Base-by-base conservation (phyloP, 768 basidiomycete species). In the Stropharia rugosoannulata region DNA sequence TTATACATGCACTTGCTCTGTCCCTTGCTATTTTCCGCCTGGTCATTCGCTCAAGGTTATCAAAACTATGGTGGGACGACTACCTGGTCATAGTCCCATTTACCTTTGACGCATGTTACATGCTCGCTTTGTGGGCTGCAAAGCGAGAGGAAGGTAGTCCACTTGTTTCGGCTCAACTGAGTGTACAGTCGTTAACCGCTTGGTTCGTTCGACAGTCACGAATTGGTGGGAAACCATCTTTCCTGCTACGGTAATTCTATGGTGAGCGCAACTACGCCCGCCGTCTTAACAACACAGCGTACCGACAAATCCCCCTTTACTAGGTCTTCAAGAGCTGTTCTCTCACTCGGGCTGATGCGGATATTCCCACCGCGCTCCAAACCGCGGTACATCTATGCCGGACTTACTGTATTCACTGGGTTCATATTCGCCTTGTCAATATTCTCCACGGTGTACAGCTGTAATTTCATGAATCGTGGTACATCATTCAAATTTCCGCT, bases 31-130 rank as follows among this genome's bases (percentile, higher is more conserved):
- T 32, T 32, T 10, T 32, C 29, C 29, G 29, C 29, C 29, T 32
- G 29, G 5, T 32, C 29, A 32, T 32, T 32, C 29, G 29, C 29
- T 32, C 29, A 32, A 32, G 29, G 29, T 32, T 32, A 10, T 32
- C 29, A 32, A 41, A 41, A 41, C 6, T 41, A 12, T 41, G 48
- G 56, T 68, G 65, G 63, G 68, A 69, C 38, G 68, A 69, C 45
- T 58, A 62, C n/a, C 44, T 65, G 19, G 65, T 62, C 0, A 53
- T 56, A n/a, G 11, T 64, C 8, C 54, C 65, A 6, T 27, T 66
- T 16, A 6, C 55, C 11, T 27, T 59, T 25, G 64, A 63, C 16
- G 16, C 59, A 8, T 22, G 29, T 12, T n/a, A 27, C 9, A 25
- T 9, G 38, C 35, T 47, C 19, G 22, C n/a, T 32, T 42, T n/a